These are phyloP conservation scores for Echium plantagineum DNA, from an alignment of 257 asterid genomes.

Conservation along the genomic window DNA sequence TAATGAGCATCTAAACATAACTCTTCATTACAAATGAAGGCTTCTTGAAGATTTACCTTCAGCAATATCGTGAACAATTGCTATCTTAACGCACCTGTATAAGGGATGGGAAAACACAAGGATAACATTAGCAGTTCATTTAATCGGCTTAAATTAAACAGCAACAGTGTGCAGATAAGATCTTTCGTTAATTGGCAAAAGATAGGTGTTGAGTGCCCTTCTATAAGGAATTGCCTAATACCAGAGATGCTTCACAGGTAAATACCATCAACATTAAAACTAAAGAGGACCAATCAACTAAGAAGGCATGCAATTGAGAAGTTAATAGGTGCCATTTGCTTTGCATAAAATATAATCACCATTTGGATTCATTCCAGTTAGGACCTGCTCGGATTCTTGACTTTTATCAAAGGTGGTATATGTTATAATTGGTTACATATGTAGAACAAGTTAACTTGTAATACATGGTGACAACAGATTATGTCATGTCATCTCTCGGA, in stretches of 20 bases:
- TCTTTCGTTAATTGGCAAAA: too few relatives aligned
- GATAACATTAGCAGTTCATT: neutral
- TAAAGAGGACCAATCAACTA: neutral
- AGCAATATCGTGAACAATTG: slow-evolving; percentile 75
- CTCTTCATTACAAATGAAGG: neutral
- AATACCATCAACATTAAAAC: too few relatives aligned
- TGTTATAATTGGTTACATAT: too few relatives aligned
- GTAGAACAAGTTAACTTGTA: too few relatives aligned
- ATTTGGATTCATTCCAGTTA: too few relatives aligned
- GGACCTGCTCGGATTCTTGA: too few relatives aligned
- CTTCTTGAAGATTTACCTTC: slow-evolving; percentile 40
- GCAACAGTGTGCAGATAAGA: too few relatives aligned
- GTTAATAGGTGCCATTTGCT: neutral
- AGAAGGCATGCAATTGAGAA: neutral
- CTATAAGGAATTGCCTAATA: too few relatives aligned
- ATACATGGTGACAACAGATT: neutral
- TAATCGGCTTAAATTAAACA: neutral
- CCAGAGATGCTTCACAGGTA: too few relatives aligned
- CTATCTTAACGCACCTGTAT: slow-evolving; percentile 78
- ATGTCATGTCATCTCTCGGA: neutral
- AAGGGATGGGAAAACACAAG: neutral
- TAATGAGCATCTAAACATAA: neutral
- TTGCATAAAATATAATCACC: too few relatives aligned
- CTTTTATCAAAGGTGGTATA: too few relatives aligned
- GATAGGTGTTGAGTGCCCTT: too few relatives aligned